Conservation (phyloP, 129 eudicot species). For the Ambrosia trifida region DNA sequence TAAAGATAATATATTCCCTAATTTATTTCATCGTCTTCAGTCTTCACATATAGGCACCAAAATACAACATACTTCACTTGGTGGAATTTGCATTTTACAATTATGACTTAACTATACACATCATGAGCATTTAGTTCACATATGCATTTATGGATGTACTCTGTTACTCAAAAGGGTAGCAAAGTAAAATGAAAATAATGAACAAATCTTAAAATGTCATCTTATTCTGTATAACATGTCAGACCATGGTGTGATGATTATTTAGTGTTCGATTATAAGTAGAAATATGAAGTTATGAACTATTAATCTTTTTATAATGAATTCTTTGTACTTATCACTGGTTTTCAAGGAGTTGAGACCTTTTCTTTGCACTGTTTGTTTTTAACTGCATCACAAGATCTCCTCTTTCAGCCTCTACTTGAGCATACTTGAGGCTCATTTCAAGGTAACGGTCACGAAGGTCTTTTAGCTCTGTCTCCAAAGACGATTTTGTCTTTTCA, state of each 20-base stretch:
- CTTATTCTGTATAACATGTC: constrained; percentile 5
- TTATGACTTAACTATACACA: background rate
- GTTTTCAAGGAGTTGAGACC: constrained; percentile 42
- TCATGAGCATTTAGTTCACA: constrained; percentile 21
- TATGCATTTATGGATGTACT: constrained; percentile 4
- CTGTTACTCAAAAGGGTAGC: constrained; percentile 6
- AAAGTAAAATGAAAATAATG: constrained; percentile 14
- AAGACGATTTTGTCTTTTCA: constrained; percentile 61
- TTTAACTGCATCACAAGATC: constrained; percentile 94
- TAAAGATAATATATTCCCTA: background rate
- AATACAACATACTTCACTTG: background rate
- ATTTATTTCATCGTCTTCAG: background rate
- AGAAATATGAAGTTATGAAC: constrained; percentile 24
- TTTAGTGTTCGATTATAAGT: constrained; percentile 10
- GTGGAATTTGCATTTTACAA: background rate
- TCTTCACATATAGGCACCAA: constrained; percentile 4
- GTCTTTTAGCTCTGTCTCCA: constrained; percentile 73
- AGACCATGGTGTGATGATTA: constrained; percentile 13
- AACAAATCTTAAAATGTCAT: background rate
- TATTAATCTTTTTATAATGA: constrained; percentile 20
- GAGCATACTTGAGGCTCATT: constrained; percentile 95
- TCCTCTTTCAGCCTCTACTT: constrained; percentile 89
- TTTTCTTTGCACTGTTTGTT: constrained; percentile 53
- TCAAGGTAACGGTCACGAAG: constrained; percentile 81
- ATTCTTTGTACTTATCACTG: constrained; percentile 14